Conservation (phyloP, 2,329 filamentous ascomycete genomes). For the Pseudogymnoascus sp. region DNA sequence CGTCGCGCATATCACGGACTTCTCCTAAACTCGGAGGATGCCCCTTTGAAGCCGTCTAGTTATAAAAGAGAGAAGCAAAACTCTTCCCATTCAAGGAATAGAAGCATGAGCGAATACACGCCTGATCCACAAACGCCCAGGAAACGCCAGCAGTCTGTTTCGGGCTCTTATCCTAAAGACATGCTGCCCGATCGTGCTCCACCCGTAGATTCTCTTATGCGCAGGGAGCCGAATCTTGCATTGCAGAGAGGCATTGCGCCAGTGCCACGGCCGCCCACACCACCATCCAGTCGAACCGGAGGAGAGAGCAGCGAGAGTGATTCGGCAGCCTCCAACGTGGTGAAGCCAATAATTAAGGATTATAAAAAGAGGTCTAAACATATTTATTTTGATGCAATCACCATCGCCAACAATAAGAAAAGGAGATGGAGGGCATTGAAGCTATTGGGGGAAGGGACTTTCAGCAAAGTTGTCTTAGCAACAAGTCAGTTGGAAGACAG, state of each 20-base stretch:
- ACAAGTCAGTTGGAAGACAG: conserved; percentile 62
- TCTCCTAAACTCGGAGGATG: conserved; percentile 21
- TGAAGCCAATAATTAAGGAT: conserved; percentile 22
- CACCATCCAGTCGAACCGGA: conserved; percentile 70
- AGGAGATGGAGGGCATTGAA: conserved; percentile 74
- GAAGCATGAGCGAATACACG: conserved; percentile 82
- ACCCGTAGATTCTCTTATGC: conserved; percentile 43
- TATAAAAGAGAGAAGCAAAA: conserved; percentile 9
- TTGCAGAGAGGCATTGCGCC: conserved; percentile 65
- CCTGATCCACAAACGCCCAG: conserved; percentile 64
- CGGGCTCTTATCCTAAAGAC: conserved; percentile 47
- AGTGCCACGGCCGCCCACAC: conserved; percentile 61
- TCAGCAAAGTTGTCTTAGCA: conserved; percentile 87
- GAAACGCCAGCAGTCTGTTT: conserved; percentile 63
- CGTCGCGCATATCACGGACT: conserved; percentile 49
- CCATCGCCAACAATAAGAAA: conserved; percentile 58
- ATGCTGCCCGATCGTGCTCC: conserved; percentile 40
- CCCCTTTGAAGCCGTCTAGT: conserved; percentile 15
- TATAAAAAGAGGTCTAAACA: conserved; percentile 31
- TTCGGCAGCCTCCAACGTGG: conserved; percentile 36
- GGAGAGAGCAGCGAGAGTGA: conserved; percentile 41
- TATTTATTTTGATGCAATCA: conserved; percentile 64
- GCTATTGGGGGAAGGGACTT: conserved; percentile 83
- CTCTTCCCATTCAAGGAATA: conserved; percentile 44
- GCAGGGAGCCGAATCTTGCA: conserved; percentile 76